Evolutionary conservation across 2,329 filamentous ascomycete species (phyloP).

Genomic region (Chlorencoelia australis): DNA sequence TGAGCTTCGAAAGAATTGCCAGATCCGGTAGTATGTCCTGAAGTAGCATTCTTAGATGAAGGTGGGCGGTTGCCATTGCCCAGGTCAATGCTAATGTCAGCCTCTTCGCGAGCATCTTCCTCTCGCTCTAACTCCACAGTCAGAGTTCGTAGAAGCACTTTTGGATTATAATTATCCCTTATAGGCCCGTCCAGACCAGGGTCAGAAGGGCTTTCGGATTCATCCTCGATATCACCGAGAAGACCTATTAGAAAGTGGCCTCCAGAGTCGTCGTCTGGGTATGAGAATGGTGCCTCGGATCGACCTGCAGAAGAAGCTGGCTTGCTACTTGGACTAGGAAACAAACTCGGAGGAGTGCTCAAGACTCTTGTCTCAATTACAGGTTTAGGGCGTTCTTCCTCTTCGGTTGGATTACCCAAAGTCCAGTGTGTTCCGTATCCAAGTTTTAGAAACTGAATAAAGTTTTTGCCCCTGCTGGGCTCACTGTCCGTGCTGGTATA

Average conservation of each 20-base stretch:
- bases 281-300: constrained; percentile 1
- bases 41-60: constrained; percentile 10
- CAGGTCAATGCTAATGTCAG: constrained; percentile 37
- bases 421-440: constrained; percentile 61
- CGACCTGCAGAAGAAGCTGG: background rate
- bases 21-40: constrained; percentile 18
- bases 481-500: constrained; percentile 19
- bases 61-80: constrained; percentile 9
- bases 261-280: constrained; percentile 16
- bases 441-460: constrained; percentile 55
- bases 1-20: constrained; percentile 33
- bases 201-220: constrained; percentile 10
- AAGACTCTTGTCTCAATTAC: background rate
- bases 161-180: constrained; percentile 33
- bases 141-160: constrained; percentile 54
- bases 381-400: constrained; percentile 1
- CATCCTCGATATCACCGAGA: constrained; percentile 50
- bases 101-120: constrained; percentile 32
- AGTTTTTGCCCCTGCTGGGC: constrained; percentile 28
- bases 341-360: background rate
- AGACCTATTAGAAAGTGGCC: constrained; percentile 60
- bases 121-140: constrained; percentile 51
- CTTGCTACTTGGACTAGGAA: no score
- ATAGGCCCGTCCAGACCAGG: constrained; percentile 5
- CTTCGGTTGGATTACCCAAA: constrained; percentile 28